These are phyloP conservation scores for Capsicum baccatum DNA, from an alignment of 257 asterid genomes.

Conservation along the genomic window DNA sequence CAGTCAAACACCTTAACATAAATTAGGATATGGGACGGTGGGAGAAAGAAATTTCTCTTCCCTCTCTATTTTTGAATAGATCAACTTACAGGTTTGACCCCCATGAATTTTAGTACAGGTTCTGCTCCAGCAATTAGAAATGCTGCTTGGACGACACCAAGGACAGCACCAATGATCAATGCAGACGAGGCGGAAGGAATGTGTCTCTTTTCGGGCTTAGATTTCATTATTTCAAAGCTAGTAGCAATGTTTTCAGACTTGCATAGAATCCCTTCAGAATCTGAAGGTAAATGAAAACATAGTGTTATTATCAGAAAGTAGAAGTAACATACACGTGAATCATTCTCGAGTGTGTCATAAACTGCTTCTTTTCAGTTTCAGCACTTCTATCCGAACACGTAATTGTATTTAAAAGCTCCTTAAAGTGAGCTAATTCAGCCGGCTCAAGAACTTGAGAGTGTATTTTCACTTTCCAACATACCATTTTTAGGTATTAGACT, in stretches of 20 bases:
- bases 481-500: constrained; percentile 54
- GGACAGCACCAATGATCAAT: constrained; percentile 60
- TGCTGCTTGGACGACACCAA: constrained; percentile 69
- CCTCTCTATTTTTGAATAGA: not conserved
- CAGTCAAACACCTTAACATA: not conserved
- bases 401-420: not conserved
- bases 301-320: not conserved
- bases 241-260: constrained; percentile 26
- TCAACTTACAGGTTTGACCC: constrained; percentile 63
- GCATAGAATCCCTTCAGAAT: constrained; percentile 38
- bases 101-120: constrained; percentile 76
- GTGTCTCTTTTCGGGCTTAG: constrained; percentile 48
- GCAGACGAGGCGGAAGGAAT: constrained; percentile 84
- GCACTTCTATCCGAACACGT: not conserved
- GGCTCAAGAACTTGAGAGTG: not conserved
- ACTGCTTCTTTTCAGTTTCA: not conserved
- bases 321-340: not conserved
- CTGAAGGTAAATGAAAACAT: constrained; percentile 29
- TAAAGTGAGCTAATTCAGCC: too few species aligned
- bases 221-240: constrained; percentile 45
- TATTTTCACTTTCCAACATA: constrained; percentile 27
- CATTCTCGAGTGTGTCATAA: not conserved
- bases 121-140: constrained; percentile 59
- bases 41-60: not conserved
- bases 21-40: not conserved